A percentile compares a stretch with the other conserved stretches of the same genome.
phyloP scores from a whole-genome alignment of 306 rosid species.

The Ochetophila trinervis region DNA sequence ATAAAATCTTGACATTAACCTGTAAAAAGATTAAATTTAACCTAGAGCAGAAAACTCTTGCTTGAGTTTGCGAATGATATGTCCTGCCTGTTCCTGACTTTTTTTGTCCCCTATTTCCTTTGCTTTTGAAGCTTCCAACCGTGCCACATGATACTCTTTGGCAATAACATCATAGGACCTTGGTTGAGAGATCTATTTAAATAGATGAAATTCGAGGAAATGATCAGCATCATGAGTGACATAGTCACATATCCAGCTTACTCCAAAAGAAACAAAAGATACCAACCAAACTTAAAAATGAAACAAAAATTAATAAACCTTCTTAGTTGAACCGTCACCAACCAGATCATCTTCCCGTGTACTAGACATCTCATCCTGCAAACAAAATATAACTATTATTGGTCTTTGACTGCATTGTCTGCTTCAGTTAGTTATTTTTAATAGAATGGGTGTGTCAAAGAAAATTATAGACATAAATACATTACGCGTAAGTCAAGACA shows the following conservation, averaged over 20 bases:
- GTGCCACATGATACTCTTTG: conserved; percentile 71
- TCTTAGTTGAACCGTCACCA: conserved; percentile 30
- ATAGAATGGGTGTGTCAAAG: not conserved
- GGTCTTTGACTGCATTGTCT: not conserved
- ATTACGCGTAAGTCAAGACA: not conserved
- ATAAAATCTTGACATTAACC: conserved; percentile 20
- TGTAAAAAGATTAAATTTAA: conserved; percentile 29
- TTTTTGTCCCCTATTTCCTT: conserved; percentile 70
- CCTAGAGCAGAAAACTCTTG: conserved; percentile 77
- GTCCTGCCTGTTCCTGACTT: conserved; percentile 71
- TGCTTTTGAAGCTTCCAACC: conserved; percentile 75
- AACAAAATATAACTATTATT: conserved; percentile 18
- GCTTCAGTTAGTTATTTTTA: not conserved
- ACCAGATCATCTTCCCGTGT: conserved; percentile 73
- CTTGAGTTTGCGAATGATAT: conserved; percentile 66
- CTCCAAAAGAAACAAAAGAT: not conserved
- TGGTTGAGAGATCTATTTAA: conserved; percentile 46
- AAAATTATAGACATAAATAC: not conserved
- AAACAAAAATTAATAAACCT: conserved; percentile 39
- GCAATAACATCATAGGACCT: conserved; percentile 79
- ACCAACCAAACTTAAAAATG: not conserved
- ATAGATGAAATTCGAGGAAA: conserved; percentile 25
- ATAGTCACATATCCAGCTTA: no score
- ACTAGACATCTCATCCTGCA: conserved; percentile 52
- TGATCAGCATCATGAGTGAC: not conserved